Evolutionary conservation across 805 yeast genomes (phyloP).

Genomic region (Metschnikowia cerradonensis): DNA sequence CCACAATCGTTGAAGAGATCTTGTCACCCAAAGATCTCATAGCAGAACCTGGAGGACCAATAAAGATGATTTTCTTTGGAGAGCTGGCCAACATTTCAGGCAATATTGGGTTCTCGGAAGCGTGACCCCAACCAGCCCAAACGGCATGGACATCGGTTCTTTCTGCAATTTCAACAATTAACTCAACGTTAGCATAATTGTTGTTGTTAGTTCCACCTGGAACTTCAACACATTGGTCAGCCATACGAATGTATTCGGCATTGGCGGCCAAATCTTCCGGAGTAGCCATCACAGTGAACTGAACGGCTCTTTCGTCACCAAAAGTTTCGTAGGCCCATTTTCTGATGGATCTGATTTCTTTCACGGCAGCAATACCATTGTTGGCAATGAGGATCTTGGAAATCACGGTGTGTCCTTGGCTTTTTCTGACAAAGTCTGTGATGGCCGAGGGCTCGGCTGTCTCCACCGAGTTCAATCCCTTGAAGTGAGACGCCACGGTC

Average conservation of each 20-base stretch:
- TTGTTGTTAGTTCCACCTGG: constrained; percentile 99
- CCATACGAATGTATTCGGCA: constrained; percentile 98
- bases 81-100: constrained; percentile 96
- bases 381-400: constrained; percentile 88
- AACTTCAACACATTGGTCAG: constrained; percentile 96
- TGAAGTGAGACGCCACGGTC: constrained; percentile 65
- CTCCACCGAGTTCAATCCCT: constrained; percentile 76
- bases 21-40: constrained; percentile 99
- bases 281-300: constrained; percentile 97
- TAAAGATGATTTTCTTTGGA: constrained; percentile 82
- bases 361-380: constrained; percentile 99
- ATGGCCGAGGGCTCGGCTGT: constrained; percentile 74
- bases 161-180: constrained; percentile 96
- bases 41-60: constrained; percentile 99
- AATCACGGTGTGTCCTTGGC: constrained; percentile 95
- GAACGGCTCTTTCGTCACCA: constrained; percentile 89
- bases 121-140: constrained; percentile 99
- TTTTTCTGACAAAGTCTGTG: constrained; percentile 77
- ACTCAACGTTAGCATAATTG: constrained; percentile 95
- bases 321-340: constrained; percentile 99
- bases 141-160: constrained; percentile 96
- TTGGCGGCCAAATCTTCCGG: constrained; percentile 98
- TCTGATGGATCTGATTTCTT: constrained; percentile 94
- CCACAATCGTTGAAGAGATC: constrained; percentile 95
- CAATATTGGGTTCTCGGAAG: constrained; percentile 93